Evolutionary conservation across 2,329 filamentous ascomycete species (phyloP), one percentile per base, ranked within the genome.

Genomic region (Rhynchosporium secalis): DNA sequence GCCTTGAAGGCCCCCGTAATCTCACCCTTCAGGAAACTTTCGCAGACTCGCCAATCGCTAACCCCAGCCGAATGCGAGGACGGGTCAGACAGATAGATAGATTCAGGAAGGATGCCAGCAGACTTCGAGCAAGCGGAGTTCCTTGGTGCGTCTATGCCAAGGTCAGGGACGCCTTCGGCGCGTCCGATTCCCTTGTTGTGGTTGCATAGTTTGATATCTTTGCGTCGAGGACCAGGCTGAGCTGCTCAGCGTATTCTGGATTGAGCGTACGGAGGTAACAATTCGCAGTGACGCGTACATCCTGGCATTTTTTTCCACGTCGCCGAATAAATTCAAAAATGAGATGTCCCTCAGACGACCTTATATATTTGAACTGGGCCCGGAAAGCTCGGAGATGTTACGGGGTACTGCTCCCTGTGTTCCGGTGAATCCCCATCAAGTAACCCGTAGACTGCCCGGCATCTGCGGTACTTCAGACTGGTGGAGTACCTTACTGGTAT

Each of bases 301-400:
- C 51, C 51, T 54, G 4, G 51, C 9, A 40, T 54, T 20, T 36
- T 8, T 13, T 54, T 13, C 51, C 9, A 54, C 9, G 5, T 54
- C 20, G 51, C 26, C 13, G 51, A 15, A 54, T 13, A 9, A 1
- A 4, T 3, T 26, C 10, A 41, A 31, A 54, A 54, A 41, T 33
- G 40, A 12, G 4, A 54, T 54, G 51, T 41, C 26, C 36, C 28
- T n/a, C 33, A 46, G n/a, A 8, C 33, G 9, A 13, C 36, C 13
- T 54, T 54, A 54, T 54, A 54, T 54, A 54, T 54, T 7, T 38
- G n/a, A 54, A 5, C 7, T 13, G 40, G 36, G 36, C 10, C 20
- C 51, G 51, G 51, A 41, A 54, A 54, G 51, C n/a, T 41, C 51
- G 51, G 51, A 54, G 36, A 20, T 36, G 20, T 41, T 41, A n/a